A percentile compares a stretch with the other conserved stretches of the same genome.
These are phyloP conservation scores for Priceomyces medius DNA, from an alignment of 805 yeast species.

Conservation along the genomic window DNA sequence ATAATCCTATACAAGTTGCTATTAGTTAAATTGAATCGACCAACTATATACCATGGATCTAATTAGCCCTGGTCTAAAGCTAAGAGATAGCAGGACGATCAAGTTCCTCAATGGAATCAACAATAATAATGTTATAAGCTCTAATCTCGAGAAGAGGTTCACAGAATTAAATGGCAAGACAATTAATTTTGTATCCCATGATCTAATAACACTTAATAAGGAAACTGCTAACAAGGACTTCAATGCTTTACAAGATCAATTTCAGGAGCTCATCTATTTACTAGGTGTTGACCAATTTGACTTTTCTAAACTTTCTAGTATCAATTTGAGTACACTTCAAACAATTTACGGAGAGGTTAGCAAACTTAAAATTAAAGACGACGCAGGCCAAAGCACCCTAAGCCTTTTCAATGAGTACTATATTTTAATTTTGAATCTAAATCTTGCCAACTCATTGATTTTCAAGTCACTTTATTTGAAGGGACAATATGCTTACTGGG, in stretches of 20 bases:
- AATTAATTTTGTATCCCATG: slow-evolving; percentile 20
- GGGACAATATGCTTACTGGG: slow-evolving; percentile 37
- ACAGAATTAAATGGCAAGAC: slow-evolving; percentile 16
- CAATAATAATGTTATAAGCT: slow-evolving; percentile 31
- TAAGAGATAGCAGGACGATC: slow-evolving; percentile 8
- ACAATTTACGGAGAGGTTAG: slow-evolving; percentile 10
- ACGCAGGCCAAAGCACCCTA: slow-evolving; percentile 1
- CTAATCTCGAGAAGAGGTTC: slow-evolving; percentile 21
- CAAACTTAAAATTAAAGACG: slow-evolving; percentile 1
- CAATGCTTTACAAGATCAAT: slow-evolving; percentile 16
- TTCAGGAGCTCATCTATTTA: slow-evolving; percentile 23
- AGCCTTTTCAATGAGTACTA: slow-evolving; percentile 24
- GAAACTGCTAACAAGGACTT: slow-evolving; percentile 7
- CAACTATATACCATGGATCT: slow-evolving; percentile 14
- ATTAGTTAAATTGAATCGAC: background rate
- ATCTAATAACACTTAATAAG: slow-evolving; percentile 11
- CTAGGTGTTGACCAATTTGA: slow-evolving; percentile 20
- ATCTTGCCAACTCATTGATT: slow-evolving; percentile 33
- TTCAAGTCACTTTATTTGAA: slow-evolving; percentile 33
- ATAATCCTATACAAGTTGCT: too few species aligned
- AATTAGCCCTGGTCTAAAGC: slow-evolving; percentile 7
- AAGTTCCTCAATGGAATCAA: slow-evolving; percentile 18
- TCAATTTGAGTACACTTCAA: slow-evolving; percentile 10
- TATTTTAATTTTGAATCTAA: slow-evolving; percentile 20
- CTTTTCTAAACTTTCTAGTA: slow-evolving; percentile 11